Evolutionary conservation across 139 green algal genomes (phyloP).

Genomic region (Tetraselmis striata): DNA sequence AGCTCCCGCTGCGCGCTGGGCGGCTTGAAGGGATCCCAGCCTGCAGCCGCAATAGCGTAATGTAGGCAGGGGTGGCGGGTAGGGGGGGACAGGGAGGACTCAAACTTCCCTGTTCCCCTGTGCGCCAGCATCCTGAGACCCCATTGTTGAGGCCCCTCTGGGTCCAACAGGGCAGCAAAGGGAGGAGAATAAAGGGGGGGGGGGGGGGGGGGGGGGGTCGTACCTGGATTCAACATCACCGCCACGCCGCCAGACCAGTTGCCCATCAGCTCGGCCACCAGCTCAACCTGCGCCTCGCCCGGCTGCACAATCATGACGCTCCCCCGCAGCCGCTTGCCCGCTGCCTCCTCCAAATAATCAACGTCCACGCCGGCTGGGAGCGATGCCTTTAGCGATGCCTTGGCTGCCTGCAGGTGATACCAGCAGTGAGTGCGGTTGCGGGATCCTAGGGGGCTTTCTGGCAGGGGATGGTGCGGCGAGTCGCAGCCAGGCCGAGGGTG

Average conservation of each 20-base stretch:
- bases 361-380: neutral
- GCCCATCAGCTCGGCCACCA: neutral
- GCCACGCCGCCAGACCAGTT: neutral
- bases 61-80: neutral
- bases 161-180: no score
- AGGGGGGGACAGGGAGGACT: no score
- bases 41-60: no score
- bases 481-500: no score
- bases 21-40: neutral
- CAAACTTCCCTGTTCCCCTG: no score
- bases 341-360: neutral
- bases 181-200: no score
- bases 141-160: no score
- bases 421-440: no score
- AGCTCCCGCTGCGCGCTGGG: constrained; percentile 24
- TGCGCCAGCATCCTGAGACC: no score
- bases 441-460: no score
- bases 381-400: neutral
- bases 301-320: neutral
- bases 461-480: no score
- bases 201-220: neutral
- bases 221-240: neutral
- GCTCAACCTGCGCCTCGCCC: neutral
- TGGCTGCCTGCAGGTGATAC: neutral
- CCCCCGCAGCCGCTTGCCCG: neutral